Evolutionary conservation across 208 protist genomes (phyloP).

Genomic region (Crithidia sp.): DNA sequence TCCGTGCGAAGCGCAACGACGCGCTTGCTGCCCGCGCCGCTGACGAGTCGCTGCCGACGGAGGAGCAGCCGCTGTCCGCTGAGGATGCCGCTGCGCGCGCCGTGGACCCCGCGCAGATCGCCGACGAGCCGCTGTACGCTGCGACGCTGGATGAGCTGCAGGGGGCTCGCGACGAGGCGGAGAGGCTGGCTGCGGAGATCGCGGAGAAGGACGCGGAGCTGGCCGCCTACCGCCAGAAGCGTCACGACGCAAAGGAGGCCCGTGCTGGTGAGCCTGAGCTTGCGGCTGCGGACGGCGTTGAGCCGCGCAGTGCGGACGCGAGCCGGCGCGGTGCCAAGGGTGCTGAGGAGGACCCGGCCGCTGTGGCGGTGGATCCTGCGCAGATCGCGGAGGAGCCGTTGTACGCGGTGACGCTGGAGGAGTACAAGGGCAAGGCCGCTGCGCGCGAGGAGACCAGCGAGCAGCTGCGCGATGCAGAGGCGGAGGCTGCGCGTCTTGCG

Average conservation of each 20-base stretch:
- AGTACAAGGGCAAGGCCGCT: conserved; percentile 6
- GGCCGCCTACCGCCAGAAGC: conserved; percentile 39
- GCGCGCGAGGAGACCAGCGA: conserved; percentile 8
- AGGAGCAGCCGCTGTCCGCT: not conserved
- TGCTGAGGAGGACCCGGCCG: conserved; percentile 7
- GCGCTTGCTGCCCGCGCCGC: not conserved
- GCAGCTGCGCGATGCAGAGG: no score
- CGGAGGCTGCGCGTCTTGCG: no score
- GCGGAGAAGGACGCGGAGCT: conserved; percentile 26
- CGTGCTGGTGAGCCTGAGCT: conserved; percentile 18
- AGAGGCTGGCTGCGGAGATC: not conserved
- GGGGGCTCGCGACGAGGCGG: not conserved
- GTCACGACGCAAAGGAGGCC: conserved; percentile 24
- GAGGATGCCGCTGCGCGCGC: not conserved
- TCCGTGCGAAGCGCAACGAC: conserved; percentile 9
- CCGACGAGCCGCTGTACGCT: conserved; percentile 21
- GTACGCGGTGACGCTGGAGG: conserved; percentile 36
- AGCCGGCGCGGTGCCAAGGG: not conserved
- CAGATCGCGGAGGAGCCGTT: conserved; percentile 34
- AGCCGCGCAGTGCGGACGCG: not conserved
- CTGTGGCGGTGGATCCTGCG: conserved; percentile 17
- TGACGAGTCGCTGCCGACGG: not conserved
- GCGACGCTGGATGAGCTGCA: no score
- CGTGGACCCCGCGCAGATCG: conserved; percentile 14
- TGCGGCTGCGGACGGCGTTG: conserved; percentile 5